Evolutionary conservation across 805 yeast genomes (phyloP), one percentile per base, ranked within the genome.

Genomic region (Ogataea corticis): DNA sequence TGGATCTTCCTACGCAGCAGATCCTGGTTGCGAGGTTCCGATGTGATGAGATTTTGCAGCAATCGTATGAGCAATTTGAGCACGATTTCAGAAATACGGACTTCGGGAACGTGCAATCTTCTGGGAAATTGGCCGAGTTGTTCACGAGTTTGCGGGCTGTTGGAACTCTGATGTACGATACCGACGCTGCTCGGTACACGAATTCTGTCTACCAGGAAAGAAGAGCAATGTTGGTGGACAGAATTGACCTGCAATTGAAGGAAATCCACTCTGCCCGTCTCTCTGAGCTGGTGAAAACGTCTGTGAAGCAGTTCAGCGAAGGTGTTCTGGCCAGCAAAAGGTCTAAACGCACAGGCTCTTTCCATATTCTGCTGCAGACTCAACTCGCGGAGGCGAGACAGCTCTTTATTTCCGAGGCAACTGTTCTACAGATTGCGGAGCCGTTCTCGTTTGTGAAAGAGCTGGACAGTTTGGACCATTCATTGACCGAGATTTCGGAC

Each of bases 1-100:
- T 94, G 51, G 99, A 94, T 67, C 74, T 94, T 53, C 99, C 99
- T 21, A 91, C 98, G 2, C 99, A 94, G 62, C 99, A 94, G 65
- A 87, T 88, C 27, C 72, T 94, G 48, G 98, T 94, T 18, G 96
- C 99, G 7, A 80, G 94, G 57, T 92, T 89, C 68, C 82, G 96
- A 59, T 92, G 98, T 64, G 96, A 90, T 59, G 98, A 94, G 65
- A 87, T 94, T 38, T 76, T 85, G 17, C 68, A 72, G 34, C 73
- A 72, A 38, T 74, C 82, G 3, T 77, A 73, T 57, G 68, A 70
- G 14, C 65, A 66, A 14, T 79, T 79, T 55, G 68, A 68, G 27
- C 48, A 49, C 0, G 65, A 63, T 7, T 72, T 75, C 30, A 47
- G 62, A 3, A 38, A 38, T 10, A 33, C 41, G 6, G 54, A 57